phyloP scores from a whole-genome alignment of 192 early-diverging fungal species.

The Backusella australiensis region DNA sequence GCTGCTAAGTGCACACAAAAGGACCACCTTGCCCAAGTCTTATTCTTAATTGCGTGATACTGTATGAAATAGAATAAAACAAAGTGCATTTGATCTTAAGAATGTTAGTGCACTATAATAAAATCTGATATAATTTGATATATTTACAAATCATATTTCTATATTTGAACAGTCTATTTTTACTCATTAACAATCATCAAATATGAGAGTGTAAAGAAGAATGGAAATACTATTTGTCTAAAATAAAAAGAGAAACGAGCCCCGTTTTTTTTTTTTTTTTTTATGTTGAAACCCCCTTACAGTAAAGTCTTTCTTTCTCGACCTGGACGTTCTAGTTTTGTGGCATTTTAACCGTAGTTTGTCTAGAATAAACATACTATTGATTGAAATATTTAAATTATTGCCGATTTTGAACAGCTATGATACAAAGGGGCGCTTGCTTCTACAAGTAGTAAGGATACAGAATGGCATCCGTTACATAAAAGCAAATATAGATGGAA shows the following conservation, averaged over 20 bases:
- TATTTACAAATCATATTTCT: not conserved
- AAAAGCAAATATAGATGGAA: too few species aligned
- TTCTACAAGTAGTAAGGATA: not conserved
- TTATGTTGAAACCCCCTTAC: not conserved
- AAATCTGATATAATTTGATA: too few species aligned
- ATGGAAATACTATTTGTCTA: not conserved
- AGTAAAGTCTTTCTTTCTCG: not conserved
- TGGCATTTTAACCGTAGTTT: not conserved
- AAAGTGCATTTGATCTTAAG: too few species aligned
- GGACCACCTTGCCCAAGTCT: too few species aligned
- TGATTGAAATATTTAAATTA: slow-evolving; percentile 7
- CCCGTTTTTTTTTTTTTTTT: too few species aligned
- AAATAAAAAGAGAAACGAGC: not conserved
- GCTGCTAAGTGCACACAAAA: too few species aligned
- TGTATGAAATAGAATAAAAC: not conserved
- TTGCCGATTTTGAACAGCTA: not conserved
- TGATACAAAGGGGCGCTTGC: not conserved
- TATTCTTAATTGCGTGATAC: not conserved
- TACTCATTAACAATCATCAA: not conserved
- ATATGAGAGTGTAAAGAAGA: not conserved
- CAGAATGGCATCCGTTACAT: too few species aligned
- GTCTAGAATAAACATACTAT: not conserved
- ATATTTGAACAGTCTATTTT: not conserved
- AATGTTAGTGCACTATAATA: too few species aligned
- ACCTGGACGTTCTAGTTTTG: not conserved